Conservation (phyloP, 2,329 filamentous ascomycete genomes). For the Albophoma yamanashiensis region DNA sequence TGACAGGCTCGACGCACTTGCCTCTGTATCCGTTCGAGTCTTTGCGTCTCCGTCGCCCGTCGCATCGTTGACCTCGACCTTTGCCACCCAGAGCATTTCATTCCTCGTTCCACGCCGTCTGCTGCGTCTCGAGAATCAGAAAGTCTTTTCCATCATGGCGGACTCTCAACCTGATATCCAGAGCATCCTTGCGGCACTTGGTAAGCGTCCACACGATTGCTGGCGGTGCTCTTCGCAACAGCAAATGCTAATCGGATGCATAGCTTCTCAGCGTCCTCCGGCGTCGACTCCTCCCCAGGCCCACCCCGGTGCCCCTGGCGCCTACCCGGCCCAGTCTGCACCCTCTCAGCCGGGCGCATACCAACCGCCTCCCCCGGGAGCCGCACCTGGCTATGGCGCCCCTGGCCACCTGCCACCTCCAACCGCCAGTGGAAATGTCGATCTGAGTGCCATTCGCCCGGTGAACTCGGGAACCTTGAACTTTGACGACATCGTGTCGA, state of each 20-base stretch:
- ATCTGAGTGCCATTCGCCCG: slow-evolving; percentile 71
- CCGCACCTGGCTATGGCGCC: slow-evolving; percentile 24
- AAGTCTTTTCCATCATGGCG: slow-evolving; percentile 17
- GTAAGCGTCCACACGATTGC: slow-evolving; percentile 19
- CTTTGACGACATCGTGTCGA: slow-evolving; percentile 74
- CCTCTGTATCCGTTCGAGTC: not conserved
- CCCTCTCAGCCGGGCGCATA: slow-evolving; percentile 22
- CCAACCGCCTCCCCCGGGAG: slow-evolving; percentile 24
- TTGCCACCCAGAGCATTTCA: not conserved
- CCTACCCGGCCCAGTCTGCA: slow-evolving; percentile 26
- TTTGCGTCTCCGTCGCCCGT: not conserved
- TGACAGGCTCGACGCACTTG: not conserved
- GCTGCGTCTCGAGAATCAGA: not conserved
- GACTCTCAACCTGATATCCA: slow-evolving; percentile 30
- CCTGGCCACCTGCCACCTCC: slow-evolving; percentile 50
- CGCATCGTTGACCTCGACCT: not conserved
- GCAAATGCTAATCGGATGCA: not conserved
- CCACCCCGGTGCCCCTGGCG: slow-evolving; percentile 25
- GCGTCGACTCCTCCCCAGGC: slow-evolving; percentile 30
- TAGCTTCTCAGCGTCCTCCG: slow-evolving; percentile 34
- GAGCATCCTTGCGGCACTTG: slow-evolving; percentile 37
- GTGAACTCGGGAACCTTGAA: slow-evolving; percentile 72
- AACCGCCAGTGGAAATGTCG: slow-evolving; percentile 63
- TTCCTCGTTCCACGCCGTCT: not conserved
- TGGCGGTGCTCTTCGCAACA: too few species aligned